Conservation (phyloP, 2,329 filamentous ascomycete genomes). For the Venturia nashicola region DNA sequence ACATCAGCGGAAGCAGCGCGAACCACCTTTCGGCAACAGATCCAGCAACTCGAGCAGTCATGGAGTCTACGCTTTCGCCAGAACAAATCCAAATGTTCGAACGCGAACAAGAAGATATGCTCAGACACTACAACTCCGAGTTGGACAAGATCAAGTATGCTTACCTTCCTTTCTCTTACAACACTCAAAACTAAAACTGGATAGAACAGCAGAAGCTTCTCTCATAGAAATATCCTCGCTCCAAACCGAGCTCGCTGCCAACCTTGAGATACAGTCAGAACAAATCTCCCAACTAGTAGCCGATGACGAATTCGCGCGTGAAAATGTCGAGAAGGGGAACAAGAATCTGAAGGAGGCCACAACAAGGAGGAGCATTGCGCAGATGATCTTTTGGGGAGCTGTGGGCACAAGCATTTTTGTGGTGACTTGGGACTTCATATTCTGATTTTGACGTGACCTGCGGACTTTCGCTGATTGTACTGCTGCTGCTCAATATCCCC, state of each 20-base stretch:
- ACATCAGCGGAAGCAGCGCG: conserved; percentile 7
- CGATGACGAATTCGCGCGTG: conserved; percentile 68
- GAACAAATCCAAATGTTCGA: conserved; percentile 92
- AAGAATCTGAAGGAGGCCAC: conserved; percentile 77
- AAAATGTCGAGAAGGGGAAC: conserved; percentile 84
- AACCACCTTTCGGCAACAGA: conserved; percentile 8
- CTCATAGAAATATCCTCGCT: conserved; percentile 86
- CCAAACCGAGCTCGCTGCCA: conserved; percentile 76
- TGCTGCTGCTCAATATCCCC: neutral
- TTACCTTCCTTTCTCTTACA: conserved; percentile 22
- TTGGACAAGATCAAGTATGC: conserved; percentile 87
- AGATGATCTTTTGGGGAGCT: conserved; percentile 35
- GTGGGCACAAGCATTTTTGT: conserved; percentile 32
- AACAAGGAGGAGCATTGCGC: conserved; percentile 38
- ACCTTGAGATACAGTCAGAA: conserved; percentile 73
- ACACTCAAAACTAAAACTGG: conserved; percentile 13
- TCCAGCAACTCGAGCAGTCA: conserved; percentile 11
- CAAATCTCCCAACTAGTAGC: conserved; percentile 80
- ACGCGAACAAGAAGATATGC: conserved; percentile 81
- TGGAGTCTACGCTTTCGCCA: conserved; percentile 46
- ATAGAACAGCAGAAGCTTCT: conserved; percentile 75
- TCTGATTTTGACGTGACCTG: conserved; percentile 17
- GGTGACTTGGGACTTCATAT: conserved; percentile 36
- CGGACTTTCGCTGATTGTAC: neutral
- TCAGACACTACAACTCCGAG: conserved; percentile 88